These are phyloP conservation scores for Tylopilus orsonianus DNA, from an alignment of 1,284 basidiomycete species.

Conservation along the genomic window DNA sequence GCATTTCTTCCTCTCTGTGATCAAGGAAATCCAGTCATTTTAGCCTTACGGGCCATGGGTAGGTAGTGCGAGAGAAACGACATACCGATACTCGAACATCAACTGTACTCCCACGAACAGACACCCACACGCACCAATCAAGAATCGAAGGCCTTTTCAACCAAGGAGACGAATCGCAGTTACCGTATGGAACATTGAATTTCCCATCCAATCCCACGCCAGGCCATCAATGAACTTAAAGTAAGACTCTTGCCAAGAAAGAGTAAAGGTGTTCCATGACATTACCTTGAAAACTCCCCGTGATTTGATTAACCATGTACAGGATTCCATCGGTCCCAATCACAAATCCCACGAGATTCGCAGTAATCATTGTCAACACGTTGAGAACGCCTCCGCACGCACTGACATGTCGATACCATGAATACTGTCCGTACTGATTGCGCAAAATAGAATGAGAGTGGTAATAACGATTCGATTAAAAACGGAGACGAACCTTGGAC, in stretches of 20 bases:
- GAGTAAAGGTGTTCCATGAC: conserved; percentile 8
- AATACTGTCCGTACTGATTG: conserved; percentile 58
- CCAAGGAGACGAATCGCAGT: neutral
- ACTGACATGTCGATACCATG: conserved; percentile 88
- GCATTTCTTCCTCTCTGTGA: conserved; percentile 46
- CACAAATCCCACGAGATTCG: conserved; percentile 96
- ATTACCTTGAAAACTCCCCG: conserved; percentile 66
- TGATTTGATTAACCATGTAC: conserved; percentile 68
- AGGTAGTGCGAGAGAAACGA: no score
- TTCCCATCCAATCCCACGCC: neutral
- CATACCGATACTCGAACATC: conserved; percentile 92
- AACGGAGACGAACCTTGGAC: conserved; percentile 54
- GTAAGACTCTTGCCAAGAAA: neutral
- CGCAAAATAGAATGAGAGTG: conserved; percentile 9
- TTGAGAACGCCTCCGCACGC: conserved; percentile 87
- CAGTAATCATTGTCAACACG: conserved; percentile 87
- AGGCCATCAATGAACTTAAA: neutral
- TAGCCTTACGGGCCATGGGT: conserved; percentile 2
- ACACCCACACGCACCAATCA: conserved; percentile 59
- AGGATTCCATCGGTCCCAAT: conserved; percentile 83
- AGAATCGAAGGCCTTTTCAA: conserved; percentile 58
- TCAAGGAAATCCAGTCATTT: neutral
- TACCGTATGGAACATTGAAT: neutral
- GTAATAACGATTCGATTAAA: conserved; percentile 3
- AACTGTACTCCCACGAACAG: conserved; percentile 86